phyloP scores from a whole-genome alignment of 2,329 filamentous ascomycete species.

The Trichoderma harzianum region DNA sequence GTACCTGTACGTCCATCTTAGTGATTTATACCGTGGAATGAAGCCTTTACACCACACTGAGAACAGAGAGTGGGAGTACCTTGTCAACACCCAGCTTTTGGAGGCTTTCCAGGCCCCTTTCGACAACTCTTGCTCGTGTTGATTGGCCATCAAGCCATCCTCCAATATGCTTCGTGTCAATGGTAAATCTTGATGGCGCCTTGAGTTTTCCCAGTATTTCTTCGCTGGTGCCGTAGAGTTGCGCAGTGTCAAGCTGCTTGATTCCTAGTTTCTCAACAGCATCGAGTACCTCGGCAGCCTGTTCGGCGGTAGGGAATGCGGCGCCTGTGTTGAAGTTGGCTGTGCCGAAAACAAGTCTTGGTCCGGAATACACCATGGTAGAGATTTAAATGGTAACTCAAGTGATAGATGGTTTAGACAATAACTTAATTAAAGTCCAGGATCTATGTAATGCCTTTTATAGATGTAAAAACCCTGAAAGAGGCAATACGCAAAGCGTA shows the following conservation, averaged over 20 bases:
- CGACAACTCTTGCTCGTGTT: background rate
- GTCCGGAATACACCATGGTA: background rate
- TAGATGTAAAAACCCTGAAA: background rate
- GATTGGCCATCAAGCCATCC: background rate
- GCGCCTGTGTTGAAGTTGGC: background rate
- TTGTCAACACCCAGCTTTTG: background rate
- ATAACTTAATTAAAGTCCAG: background rate
- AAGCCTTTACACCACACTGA: no score
- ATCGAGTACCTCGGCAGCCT: background rate
- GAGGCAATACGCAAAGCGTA: background rate
- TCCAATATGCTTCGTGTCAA: constrained; percentile 11
- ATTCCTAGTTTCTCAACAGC: background rate
- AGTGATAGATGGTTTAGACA: background rate
- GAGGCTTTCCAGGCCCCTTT: background rate
- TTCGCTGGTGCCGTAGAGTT: constrained; percentile 6
- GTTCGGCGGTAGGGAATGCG: background rate
- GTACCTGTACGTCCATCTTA: background rate
- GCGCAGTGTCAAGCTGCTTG: constrained; percentile 5
- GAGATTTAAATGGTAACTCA: background rate
- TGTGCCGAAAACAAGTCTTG: background rate
- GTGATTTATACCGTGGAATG: background rate
- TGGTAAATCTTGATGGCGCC: background rate
- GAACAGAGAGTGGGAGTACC: background rate
- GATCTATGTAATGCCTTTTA: background rate
- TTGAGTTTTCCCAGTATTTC: background rate